Percentiles rank a stretch among this genome's conserved stretches.
phyloP scores from a whole-genome alignment of 139 green algal genomes.

The Axilococcus clingmanii region DNA sequence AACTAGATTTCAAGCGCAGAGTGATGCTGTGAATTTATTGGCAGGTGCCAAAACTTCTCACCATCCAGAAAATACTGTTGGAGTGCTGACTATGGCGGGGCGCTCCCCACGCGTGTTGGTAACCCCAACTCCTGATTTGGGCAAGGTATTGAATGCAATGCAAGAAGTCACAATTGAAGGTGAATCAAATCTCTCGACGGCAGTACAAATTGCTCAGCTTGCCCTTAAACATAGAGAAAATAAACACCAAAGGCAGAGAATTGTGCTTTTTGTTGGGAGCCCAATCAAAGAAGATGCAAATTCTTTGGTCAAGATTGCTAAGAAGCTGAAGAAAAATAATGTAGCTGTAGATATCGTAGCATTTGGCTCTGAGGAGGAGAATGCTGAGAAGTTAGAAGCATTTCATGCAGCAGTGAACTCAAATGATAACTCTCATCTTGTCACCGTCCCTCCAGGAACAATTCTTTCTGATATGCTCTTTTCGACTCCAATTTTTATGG shows the following conservation, averaged over 20 bases:
- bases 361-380: slow-evolving; percentile 71
- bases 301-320: slow-evolving; percentile 87
- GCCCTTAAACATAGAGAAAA: slow-evolving; percentile 98
- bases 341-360: slow-evolving; percentile 93
- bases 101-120: slow-evolving; percentile 81
- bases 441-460: slow-evolving; percentile 78
- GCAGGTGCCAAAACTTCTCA: slow-evolving; percentile 92
- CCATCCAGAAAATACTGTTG: slow-evolving; percentile 97
- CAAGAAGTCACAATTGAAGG: slow-evolving; percentile 78
- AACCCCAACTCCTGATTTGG: slow-evolving; percentile 92
- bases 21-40: slow-evolving; percentile 95
- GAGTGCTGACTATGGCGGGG: slow-evolving; percentile 94
- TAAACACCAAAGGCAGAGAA: slow-evolving; percentile 97
- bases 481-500: slow-evolving; percentile 70
- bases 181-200: slow-evolving; percentile 63
- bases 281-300: slow-evolving; percentile 81
- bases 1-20: slow-evolving; percentile 85
- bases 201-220: slow-evolving; percentile 88
- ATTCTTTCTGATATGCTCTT: slow-evolving; percentile 89
- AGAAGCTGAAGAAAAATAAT: slow-evolving; percentile 99
- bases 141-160: slow-evolving; percentile 90
- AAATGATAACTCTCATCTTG: slow-evolving; percentile 88
- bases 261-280: slow-evolving; percentile 94
- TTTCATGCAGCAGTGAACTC: slow-evolving; percentile 90
- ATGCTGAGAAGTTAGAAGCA: slow-evolving; percentile 85